Evolutionary conservation across 306 rosid genomes (phyloP).

Genomic region (Acacia crassicarpa): DNA sequence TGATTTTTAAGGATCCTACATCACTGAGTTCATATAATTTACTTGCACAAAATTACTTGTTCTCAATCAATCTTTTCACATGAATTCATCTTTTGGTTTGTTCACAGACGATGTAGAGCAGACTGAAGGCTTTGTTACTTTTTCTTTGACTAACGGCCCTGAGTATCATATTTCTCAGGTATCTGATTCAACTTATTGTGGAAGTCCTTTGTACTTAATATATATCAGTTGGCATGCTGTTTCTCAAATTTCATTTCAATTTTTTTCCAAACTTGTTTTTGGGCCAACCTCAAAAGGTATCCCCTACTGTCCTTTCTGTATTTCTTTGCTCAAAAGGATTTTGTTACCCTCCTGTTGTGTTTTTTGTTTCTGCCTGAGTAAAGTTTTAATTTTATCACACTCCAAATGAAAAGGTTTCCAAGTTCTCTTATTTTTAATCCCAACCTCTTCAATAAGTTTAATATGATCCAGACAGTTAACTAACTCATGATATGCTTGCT

Average conservation of each 20-base stretch:
- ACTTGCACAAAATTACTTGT: neutral
- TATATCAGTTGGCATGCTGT: neutral
- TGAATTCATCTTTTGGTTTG: conserved; percentile 24
- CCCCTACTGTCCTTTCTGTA: neutral
- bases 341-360: neutral
- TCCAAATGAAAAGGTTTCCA: neutral
- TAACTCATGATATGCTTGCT: neutral
- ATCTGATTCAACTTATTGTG: conserved; percentile 32
- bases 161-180: conserved; percentile 98
- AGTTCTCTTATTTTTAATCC: neutral
- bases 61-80: neutral
- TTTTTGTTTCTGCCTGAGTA: neutral
- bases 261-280: neutral
- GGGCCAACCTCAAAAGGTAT: neutral
- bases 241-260: neutral
- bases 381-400: conserved; percentile 14
- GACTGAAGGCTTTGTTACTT: conserved; percentile 79
- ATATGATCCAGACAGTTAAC: neutral
- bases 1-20: conserved; percentile 19
- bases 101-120: conserved; percentile 69
- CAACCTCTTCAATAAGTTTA: conserved; percentile 3
- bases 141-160: conserved; percentile 91
- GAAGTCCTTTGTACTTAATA: neutral
- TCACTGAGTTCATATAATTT: neutral
- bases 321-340: neutral